Evolutionary conservation across 345 rosid genomes (phyloP).

Genomic region (Punica granatum): DNA sequence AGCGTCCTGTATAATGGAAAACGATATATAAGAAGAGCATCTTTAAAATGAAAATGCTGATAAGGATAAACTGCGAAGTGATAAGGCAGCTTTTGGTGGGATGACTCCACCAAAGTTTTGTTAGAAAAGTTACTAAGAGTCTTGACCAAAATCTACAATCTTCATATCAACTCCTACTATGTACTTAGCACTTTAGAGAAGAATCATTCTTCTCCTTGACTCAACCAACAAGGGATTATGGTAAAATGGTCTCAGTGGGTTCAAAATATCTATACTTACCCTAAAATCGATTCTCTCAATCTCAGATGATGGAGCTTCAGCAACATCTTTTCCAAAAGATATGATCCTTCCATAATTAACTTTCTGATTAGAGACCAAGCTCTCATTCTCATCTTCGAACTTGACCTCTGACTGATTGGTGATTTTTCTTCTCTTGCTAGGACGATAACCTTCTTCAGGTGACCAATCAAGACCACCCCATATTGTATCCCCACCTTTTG

Average conservation of each 20-base stretch:
- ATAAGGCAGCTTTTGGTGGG: neutral
- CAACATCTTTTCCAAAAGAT: slow-evolving; percentile 79
- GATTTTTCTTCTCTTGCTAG: slow-evolving; percentile 32
- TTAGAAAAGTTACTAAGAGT: neutral
- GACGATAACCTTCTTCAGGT: slow-evolving; percentile 62
- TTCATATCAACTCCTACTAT: neutral
- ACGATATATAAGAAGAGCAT: neutral
- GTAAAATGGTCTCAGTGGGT: neutral
- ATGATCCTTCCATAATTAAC: slow-evolving; percentile 77
- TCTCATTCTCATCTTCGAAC: slow-evolving; percentile 21
- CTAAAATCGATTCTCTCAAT: slow-evolving; percentile 72
- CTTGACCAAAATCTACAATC: neutral
- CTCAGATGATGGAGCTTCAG: slow-evolving; percentile 56
- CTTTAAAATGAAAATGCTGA: neutral
- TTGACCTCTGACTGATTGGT: slow-evolving; percentile 29
- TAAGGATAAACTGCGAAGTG: neutral
- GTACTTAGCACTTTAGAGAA: neutral
- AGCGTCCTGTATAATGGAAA: slow-evolving; percentile 51
- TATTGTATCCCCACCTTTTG: slow-evolving; percentile 85
- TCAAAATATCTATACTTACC: slow-evolving; percentile 31
- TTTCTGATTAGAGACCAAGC: slow-evolving; percentile 26
- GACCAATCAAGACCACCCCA: slow-evolving; percentile 98
- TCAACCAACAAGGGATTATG: neutral
- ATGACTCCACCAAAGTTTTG: neutral
- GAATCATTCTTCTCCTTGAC: neutral